Base-by-base conservation (phyloP, 495 filamentous ascomycete genomes). In the Clavariopsis aquatica region DNA sequence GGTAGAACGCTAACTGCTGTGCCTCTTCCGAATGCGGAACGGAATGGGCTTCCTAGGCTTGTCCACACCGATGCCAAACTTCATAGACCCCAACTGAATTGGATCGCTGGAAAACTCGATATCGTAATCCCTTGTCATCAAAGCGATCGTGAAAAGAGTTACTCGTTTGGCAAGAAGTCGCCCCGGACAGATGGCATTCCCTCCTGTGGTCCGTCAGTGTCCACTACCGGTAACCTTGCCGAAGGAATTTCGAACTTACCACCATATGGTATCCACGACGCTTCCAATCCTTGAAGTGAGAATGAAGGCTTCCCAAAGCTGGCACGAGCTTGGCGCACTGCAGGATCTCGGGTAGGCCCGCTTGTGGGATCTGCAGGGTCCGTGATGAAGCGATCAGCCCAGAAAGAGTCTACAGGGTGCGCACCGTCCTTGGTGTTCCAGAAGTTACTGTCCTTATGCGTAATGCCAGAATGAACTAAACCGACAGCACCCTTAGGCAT, bases 371-470 rank as follows among this genome's bases (percentile, higher is more conserved):
- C 72, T 49, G 66, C 65, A 0, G 73, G 67, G 17, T 75, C 76
- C n/a, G 72, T 66, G 13, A 79, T 47, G 45, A 78, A 79, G 3
- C 75, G 70, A 65, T 78, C 77, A 24, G 75, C 72, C 77, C 77
- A 79, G 64, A 75, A 78, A 1, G 55, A 36, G 20, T 76, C 69
- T 1, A 78, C 57, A 0, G 76, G 71, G 36, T 77, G 67, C 43
- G 64, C 54, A 22, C 52, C 27, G 41, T 58, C 29, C 23, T 49
- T 28, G 0, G 60, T 69, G 41, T 69, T 71, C 69, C 66, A 71
- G 36, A 71, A 60, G 41, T 9, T 52, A 1, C 49, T n/a, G 46
- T 69, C 66, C 56, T 17, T 60, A 31, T 71, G 69, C 19, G 69
- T 49, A 49, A 62, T 51, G 31, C 51, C 24, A 15, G 59, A 62